Base-by-base conservation (phyloP, 1,284 basidiomycete species). In the Bjerkandera adusta region DNA sequence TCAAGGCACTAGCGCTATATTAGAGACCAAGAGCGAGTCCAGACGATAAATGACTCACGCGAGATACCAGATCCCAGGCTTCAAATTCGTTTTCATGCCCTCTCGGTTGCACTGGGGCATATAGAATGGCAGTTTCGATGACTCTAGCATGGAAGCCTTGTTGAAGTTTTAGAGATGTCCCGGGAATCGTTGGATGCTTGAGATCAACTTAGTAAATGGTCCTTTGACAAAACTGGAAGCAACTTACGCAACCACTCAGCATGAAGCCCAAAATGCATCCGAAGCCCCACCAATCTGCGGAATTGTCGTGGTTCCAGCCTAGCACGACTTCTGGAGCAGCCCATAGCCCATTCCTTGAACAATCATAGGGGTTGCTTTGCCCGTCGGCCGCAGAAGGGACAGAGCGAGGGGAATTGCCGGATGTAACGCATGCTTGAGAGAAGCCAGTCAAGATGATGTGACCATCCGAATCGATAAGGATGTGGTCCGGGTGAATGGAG, bases 231-330 rank as follows among this genome's bases (percentile, higher is more conserved):
- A 21, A 3, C 18, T 25, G 36, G 24, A 22, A 25, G 16, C 22
- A 4, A 64, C 73, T 58, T 45, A 83, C 82, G 57, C 66, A 69
- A 22, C 81, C 82, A 16, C 73, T 73, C 36, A 80, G 65, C 71
- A 90, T 81, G 60, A 85, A 88, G 57, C 81, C 83, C 11, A 92
- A 61, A 57, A 92, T 71, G 56, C 85, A 76, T 1, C 90, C 91
- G 49, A 92, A 81, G 1, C 79, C 77, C 89, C 89, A 94, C 68
- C 82, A 85, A 61, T 94, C 91, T n/a, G 88, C 86, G 10, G 81
- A 75, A 50, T 77, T 81, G 42, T 83, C 81, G 58, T 90, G 86
- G 10, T 77, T 70, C 72, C 85, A 80, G 0, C 85, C 81, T 24
- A 87, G 71, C 20, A 91, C 69, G 3, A 89, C 70, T 57, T 89